phyloP scores from a whole-genome alignment of 2,329 filamentous ascomycete genomes.

The Cladophialophora immunda region DNA sequence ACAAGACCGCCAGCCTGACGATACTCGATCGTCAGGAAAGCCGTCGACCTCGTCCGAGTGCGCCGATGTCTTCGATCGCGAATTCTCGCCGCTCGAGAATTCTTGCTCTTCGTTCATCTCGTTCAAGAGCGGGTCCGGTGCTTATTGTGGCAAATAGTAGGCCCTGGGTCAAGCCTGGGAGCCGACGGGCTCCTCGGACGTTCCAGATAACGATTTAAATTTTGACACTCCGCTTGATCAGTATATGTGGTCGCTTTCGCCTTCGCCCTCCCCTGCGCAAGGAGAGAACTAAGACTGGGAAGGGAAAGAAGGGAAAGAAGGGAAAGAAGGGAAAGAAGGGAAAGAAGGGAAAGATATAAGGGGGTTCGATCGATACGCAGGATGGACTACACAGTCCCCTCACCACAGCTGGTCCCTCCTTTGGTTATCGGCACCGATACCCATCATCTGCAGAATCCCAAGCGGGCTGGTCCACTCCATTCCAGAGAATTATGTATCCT shows the following conservation, averaged over 20 bases:
- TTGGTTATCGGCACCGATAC: not conserved
- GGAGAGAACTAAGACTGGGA: no score
- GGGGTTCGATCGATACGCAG: not conserved
- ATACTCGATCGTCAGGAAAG: no score
- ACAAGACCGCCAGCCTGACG: not conserved
- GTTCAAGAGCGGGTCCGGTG: no score
- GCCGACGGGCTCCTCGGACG: not conserved
- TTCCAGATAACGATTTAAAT: not conserved
- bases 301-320: no score
- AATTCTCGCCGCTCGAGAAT: no score
- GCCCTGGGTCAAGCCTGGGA: no score
- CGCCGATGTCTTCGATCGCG: no score
- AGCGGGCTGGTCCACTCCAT: conserved; percentile 1
- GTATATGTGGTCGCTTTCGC: not conserved
- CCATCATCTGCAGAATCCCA: not conserved
- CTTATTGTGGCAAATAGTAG: no score
- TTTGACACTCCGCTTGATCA: not conserved
- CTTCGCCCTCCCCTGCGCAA: not conserved
- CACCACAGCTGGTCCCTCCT: not conserved
- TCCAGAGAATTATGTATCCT: no score
- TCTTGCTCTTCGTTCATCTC: no score
- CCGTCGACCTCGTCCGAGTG: no score
- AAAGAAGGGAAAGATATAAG: not conserved
- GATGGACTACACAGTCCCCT: not conserved
- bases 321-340: not conserved